A percentile compares a stretch with the other conserved stretches of the same genome.
These are phyloP conservation scores for Niebla homalea DNA, from an alignment of 495 filamentous ascomycete genomes.

Conservation along the genomic window DNA sequence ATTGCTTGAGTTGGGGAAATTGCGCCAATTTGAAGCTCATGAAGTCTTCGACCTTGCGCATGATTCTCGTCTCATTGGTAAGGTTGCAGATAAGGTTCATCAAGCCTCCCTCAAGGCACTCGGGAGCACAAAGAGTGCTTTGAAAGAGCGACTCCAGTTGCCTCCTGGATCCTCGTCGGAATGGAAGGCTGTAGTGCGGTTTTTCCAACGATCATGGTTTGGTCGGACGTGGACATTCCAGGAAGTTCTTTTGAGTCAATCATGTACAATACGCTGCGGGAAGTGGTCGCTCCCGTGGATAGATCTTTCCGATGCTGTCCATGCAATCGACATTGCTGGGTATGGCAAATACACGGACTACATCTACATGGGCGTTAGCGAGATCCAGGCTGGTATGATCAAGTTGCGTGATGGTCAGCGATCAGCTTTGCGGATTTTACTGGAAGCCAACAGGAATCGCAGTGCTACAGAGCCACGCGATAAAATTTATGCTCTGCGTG, in stretches of 20 bases:
- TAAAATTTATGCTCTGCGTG: background rate
- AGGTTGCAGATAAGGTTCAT: background rate
- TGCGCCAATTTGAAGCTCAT: background rate
- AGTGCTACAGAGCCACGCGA: background rate
- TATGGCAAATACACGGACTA: background rate
- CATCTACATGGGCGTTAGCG: background rate
- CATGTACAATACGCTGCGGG: constrained; percentile 1
- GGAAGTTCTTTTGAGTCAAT: constrained; percentile 1
- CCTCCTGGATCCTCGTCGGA: background rate
- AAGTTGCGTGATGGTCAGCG: background rate
- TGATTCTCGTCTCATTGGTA: background rate
- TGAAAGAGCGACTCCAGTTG: background rate
- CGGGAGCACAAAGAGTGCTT: background rate
- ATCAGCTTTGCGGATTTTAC: background rate
- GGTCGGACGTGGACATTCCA: constrained; percentile 5
- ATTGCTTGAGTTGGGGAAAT: background rate
- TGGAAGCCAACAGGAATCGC: background rate
- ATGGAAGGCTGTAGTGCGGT: constrained; percentile 1
- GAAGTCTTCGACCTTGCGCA: background rate
- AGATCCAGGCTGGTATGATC: background rate
- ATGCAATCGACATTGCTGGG: background rate
- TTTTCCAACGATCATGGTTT: constrained; percentile 3
- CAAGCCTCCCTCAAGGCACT: background rate
- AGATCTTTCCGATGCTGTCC: background rate
- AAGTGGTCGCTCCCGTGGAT: background rate